These are phyloP conservation scores for maize (Zea mays) DNA, from an alignment of 176 grass and related monocot species.

Conservation along the genomic window Zm-B73-REFERENCE-NAM-5.0 NC_050103.1:79338501-79339000, in stretches of 20 bases:
- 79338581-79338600: not conserved
- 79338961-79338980: too few species aligned
- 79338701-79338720: not conserved
- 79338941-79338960: too few species aligned
- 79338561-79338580: not conserved
- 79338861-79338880: not conserved
- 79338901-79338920: not conserved
- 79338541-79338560: constrained; percentile 1
- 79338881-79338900: not conserved
- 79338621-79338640: not conserved
- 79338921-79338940: too few species aligned
- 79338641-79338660: not conserved
- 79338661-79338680: not conserved
- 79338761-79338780: not conserved
- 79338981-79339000: not conserved
- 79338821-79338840: not conserved
- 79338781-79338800: not conserved
- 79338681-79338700: not conserved
- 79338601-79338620: not conserved
- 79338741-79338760: not conserved
- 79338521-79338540: not conserved
- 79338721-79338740: not conserved
- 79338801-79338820: not conserved
- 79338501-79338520: not conserved
- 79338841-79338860: not conserved